Evolutionary conservation across 169 alveolate species (phyloP), one percentile per base, ranked within the genome.

Genomic region (Cryptosporidium canis): DNA sequence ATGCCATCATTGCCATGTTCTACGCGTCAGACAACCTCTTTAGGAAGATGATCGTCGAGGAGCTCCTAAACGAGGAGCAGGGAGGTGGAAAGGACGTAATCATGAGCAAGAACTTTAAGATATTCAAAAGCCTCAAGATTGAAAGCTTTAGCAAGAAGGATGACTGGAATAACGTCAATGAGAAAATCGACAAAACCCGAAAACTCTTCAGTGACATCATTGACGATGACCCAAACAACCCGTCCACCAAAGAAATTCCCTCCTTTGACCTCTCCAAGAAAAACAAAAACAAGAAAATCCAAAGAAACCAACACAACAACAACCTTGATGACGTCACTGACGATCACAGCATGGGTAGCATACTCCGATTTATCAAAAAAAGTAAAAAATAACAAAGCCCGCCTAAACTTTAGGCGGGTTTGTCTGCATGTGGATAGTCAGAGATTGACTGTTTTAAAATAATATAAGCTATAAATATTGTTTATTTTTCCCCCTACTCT

Each of bases 21-120:
- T 44, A 77, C 31, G 87, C 87, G 5, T 77, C 87, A 24, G 87
- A 77, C 39, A 5, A 77, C n/a, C 27, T 77, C 27, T 58, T 44
- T 3, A 45, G 72, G 27, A 77, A 61, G 27, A 56, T 58, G 45
- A 77, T 77, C 3, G 72, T 77, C 18, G 77, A 77, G 27, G 87
- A 77, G 27, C 31, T 77, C 4, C 66, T 77, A 3, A 39, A 77
- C 44, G 72, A 77, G 44, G 87, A 77, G 61, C 70, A 55, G 18
- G 87, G 87, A 16, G 87, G 87, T 14, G 87, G 84, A 16, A 70
- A 55, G 29, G 72, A 77, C 27, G 29, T 58, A 27, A 56, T 77
- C 27, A 56, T 58, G 64, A 39, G 33, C 21, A 56, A 61, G 53
- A 77, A 77, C 44, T 77, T 58, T 39, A 58, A 55, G 61, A 58